phyloP scores from a whole-genome alignment of 371 early-diverging fungal genomes.

The Rhizomucor pusillus region DNA sequence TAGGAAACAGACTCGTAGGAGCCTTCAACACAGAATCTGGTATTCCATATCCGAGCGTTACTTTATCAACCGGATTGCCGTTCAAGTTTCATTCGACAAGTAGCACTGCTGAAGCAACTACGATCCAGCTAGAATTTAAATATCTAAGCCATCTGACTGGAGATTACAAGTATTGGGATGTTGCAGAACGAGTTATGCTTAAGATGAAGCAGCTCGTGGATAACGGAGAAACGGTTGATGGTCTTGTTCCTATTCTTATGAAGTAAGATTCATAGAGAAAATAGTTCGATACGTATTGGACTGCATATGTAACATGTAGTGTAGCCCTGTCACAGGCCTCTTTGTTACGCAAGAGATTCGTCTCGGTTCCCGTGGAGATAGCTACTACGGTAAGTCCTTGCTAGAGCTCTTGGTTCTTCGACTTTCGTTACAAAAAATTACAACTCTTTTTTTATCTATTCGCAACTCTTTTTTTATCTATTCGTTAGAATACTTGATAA shows the following conservation, averaged over 20 bases:
- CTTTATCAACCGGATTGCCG: slow-evolving; percentile 44
- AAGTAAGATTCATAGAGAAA: slow-evolving; percentile 25
- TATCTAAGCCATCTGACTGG: slow-evolving; percentile 76
- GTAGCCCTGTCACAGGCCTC: slow-evolving; percentile 36
- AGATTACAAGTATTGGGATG: slow-evolving; percentile 66
- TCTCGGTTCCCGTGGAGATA: slow-evolving; percentile 85
- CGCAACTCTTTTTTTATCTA: not conserved
- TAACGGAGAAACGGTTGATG: slow-evolving; percentile 50
- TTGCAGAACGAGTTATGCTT: slow-evolving; percentile 67
- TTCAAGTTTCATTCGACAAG: slow-evolving; percentile 38
- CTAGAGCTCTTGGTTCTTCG: no score
- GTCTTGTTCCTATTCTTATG: slow-evolving; percentile 78
- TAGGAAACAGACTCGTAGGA: slow-evolving; percentile 74
- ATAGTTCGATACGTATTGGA: no score
- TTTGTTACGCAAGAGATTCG: slow-evolving; percentile 57
- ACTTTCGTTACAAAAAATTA: no score
- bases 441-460: no score
- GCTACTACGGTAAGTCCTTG: slow-evolving; percentile 73
- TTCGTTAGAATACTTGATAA: slow-evolving; percentile 83
- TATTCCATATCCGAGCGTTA: slow-evolving; percentile 75
- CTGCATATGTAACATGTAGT: no score
- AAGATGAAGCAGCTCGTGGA: slow-evolving; percentile 46
- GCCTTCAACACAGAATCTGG: slow-evolving; percentile 77
- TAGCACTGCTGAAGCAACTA: slow-evolving; percentile 86
- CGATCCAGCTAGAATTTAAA: slow-evolving; percentile 88